phyloP scores from a whole-genome alignment of 2,329 filamentous ascomycete genomes.

The Juglanconis sp. region DNA sequence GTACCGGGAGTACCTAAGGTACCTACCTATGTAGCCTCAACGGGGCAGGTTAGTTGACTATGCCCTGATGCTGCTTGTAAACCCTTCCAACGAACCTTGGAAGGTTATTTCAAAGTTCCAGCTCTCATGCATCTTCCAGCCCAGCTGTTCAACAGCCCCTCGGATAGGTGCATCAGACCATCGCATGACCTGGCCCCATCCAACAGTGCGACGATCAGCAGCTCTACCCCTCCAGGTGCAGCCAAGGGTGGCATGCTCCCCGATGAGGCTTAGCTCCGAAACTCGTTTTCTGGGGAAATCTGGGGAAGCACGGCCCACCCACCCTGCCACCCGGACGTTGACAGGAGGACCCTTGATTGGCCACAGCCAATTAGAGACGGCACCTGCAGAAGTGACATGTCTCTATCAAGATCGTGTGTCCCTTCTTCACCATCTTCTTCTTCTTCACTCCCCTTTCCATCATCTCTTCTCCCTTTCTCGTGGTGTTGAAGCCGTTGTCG shows the following conservation, averaged over 20 bases:
- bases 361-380: not conserved
- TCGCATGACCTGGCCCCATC: constrained; percentile 11
- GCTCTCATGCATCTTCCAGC: not conserved
- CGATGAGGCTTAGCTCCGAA: not conserved
- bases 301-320: constrained; percentile 14
- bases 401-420: no score
- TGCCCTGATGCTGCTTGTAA: no score
- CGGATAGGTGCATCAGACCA: constrained; percentile 5
- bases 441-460: not conserved
- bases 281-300: constrained; percentile 14
- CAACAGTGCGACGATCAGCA: constrained; percentile 2
- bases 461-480: not conserved
- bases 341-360: not conserved
- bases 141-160: not conserved
- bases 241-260: not conserved
- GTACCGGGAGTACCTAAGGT: not conserved
- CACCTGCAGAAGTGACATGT: no score
- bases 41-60: no score
- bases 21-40: not conserved
- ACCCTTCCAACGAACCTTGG: no score
- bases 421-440: not conserved
- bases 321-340: not conserved
- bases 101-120: no score
- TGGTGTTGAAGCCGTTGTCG: not conserved
- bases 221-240: not conserved